A percentile compares a stretch with the other conserved stretches of the same genome.
Evolutionary conservation across 768 basidiomycete species (phyloP).

Genomic region (Collybia sordida): DNA sequence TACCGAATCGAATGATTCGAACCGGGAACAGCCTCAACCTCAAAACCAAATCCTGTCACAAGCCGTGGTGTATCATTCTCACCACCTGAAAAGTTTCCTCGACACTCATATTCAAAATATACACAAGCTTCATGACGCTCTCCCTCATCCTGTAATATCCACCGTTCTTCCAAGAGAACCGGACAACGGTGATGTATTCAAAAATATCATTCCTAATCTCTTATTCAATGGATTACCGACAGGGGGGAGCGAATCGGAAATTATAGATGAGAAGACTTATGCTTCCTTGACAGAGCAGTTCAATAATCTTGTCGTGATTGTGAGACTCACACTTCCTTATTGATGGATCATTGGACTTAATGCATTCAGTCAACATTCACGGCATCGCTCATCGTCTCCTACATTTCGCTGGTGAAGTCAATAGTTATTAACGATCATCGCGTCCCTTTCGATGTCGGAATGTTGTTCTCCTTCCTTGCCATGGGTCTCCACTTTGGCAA

Average conservation of each 20-base stretch:
- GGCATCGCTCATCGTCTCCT: slow-evolving; percentile 25
- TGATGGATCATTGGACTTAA: neutral
- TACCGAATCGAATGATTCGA: too few species aligned
- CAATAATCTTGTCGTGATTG: slow-evolving; percentile 26
- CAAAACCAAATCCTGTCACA: too few species aligned
- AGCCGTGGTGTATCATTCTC: slow-evolving; percentile 18
- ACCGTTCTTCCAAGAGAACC: neutral
- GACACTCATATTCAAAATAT: slow-evolving; percentile 24
- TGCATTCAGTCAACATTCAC: slow-evolving; percentile 27
- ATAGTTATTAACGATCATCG: slow-evolving; percentile 17
- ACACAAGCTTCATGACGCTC: slow-evolving; percentile 19
- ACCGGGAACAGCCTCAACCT: too few species aligned
- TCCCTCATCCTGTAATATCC: slow-evolving; percentile 3
- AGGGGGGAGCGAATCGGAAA: neutral
- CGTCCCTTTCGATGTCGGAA: slow-evolving; percentile 25
- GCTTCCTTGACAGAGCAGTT: slow-evolving; percentile 23
- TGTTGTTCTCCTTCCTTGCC: slow-evolving; percentile 29
- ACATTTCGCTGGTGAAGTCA: slow-evolving; percentile 21
- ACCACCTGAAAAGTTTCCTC: slow-evolving; percentile 25
- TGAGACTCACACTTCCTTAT: slow-evolving; percentile 13
- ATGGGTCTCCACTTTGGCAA: slow-evolving; percentile 29
- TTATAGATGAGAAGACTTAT: slow-evolving; percentile 9
- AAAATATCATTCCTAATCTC: too few species aligned
- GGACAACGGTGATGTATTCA: neutral
- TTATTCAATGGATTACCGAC: too few species aligned